phyloP scores from a whole-genome alignment of 1,139 yeast genomes.

The Pichia sp. region DNA sequence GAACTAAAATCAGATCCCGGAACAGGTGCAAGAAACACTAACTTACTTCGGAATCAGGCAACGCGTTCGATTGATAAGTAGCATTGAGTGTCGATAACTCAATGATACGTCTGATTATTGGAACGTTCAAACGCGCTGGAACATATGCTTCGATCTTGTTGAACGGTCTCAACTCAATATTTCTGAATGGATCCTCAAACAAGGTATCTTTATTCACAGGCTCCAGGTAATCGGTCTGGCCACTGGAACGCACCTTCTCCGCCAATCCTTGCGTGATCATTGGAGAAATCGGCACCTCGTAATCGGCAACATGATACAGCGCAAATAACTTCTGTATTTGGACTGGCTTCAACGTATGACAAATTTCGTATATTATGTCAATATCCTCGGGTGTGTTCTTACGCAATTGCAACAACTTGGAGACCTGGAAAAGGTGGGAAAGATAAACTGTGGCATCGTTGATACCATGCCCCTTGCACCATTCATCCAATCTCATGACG shows the following conservation, averaged over 20 bases:
- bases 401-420: constrained; percentile 86
- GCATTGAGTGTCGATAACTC: constrained; percentile 88
- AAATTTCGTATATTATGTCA: constrained; percentile 88
- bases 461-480: constrained; percentile 95
- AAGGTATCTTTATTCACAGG: constrained; percentile 75
- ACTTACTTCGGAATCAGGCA: constrained; percentile 10
- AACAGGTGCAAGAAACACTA: neutral
- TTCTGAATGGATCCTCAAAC: constrained; percentile 82
- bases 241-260: constrained; percentile 68
- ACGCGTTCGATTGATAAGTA: constrained; percentile 25
- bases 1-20: constrained; percentile 1
- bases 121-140: constrained; percentile 91
- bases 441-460: constrained; percentile 86
- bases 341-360: constrained; percentile 88
- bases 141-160: constrained; percentile 92
- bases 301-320: constrained; percentile 89
- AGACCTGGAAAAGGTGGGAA: constrained; percentile 88
- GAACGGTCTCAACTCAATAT: constrained; percentile 79
- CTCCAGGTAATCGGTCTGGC: constrained; percentile 65
- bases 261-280: constrained; percentile 82
- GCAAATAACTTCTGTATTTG: constrained; percentile 91
- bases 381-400: constrained; percentile 89
- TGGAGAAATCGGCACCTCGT: constrained; percentile 89
- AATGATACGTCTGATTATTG: constrained; percentile 81
- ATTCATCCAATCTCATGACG: constrained; percentile 93